These are phyloP conservation scores for Lycium barbarum DNA, from an alignment of 257 asterid species.

Conservation along the genomic window DNA sequence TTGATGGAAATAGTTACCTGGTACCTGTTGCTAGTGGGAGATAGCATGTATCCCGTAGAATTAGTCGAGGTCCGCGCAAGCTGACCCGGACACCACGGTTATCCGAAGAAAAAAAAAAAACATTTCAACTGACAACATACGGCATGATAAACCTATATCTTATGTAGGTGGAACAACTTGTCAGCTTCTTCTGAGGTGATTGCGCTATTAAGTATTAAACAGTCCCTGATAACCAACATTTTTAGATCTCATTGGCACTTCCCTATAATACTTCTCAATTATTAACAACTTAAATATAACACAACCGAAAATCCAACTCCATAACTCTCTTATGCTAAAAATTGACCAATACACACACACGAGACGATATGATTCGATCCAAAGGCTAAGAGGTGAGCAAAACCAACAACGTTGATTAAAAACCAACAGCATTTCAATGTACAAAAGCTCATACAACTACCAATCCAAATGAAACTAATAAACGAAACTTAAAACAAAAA, in stretches of 20 bases:
- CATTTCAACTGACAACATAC: not conserved
- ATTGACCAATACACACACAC: not conserved
- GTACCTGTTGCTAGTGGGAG: too few species aligned
- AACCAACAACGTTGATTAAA: conserved; percentile 23
- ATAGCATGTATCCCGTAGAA: too few species aligned
- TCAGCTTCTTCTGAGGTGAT: conserved; percentile 1
- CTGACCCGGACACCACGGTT: too few species aligned
- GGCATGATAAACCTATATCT: not conserved
- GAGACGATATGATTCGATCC: not conserved
- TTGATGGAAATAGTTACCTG: too few species aligned
- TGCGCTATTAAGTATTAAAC: not conserved
- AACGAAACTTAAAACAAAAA: not conserved
- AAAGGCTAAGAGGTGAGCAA: not conserved
- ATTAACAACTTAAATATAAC: not conserved
- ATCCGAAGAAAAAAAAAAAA: not conserved
- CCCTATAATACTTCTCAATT: not conserved
- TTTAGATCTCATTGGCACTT: conserved; percentile 10
- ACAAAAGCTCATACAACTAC: not conserved
- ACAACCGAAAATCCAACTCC: conserved; percentile 22
- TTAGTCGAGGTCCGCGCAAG: too few species aligned
- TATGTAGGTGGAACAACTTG: conserved; percentile 20
- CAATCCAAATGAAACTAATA: conserved; percentile 7
- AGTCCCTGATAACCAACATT: not conserved
- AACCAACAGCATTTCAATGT: conserved; percentile 8
- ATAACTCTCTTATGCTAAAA: conserved; percentile 12